Conservation (phyloP, 371 early-diverging fungal genomes). For the Saksenaea oblongispora region DNA sequence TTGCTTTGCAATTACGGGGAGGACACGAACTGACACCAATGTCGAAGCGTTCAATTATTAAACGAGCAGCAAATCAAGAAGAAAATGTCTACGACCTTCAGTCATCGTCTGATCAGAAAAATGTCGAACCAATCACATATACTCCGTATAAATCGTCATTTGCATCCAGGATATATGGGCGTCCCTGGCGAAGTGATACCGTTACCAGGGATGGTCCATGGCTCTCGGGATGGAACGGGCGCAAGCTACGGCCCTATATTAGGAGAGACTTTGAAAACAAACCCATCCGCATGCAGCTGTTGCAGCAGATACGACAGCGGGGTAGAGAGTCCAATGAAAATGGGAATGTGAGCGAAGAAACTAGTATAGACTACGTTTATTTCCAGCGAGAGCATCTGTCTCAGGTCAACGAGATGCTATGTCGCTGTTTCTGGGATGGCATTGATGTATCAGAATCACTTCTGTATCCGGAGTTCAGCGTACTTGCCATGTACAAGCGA, state of each 20-base stretch:
- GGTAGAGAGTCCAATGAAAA: conserved; percentile 26
- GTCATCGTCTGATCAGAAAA: background rate
- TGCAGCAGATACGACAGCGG: conserved; percentile 42
- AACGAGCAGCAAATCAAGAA: conserved; percentile 23
- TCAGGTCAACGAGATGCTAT: conserved; percentile 79
- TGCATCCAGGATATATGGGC: conserved; percentile 72
- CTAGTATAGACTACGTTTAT: conserved; percentile 84
- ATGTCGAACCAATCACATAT: conserved; percentile 29
- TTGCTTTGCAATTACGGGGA: conserved; percentile 41
- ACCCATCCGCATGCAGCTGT: conserved; percentile 47
- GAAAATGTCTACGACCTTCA: conserved; percentile 5
- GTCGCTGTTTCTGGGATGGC: conserved; percentile 90
- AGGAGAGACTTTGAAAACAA: conserved; percentile 65
- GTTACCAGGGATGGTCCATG: conserved; percentile 57
- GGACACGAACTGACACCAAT: conserved; percentile 37
- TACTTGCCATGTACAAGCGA: conserved; percentile 83
- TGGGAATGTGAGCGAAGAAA: conserved; percentile 8
- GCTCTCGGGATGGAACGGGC: conserved; percentile 67
- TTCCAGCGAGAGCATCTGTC: conserved; percentile 71
- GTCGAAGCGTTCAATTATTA: conserved; percentile 29
- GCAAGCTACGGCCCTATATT: conserved; percentile 67
- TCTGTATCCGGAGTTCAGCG: conserved; percentile 82
- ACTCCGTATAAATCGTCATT: conserved; percentile 74
- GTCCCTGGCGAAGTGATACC: conserved; percentile 52
- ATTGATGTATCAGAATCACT: conserved; percentile 91